These are phyloP conservation scores for Eucalyptus cladocalyx DNA, from an alignment of 345 rosid genomes.

Conservation along the genomic window DNA sequence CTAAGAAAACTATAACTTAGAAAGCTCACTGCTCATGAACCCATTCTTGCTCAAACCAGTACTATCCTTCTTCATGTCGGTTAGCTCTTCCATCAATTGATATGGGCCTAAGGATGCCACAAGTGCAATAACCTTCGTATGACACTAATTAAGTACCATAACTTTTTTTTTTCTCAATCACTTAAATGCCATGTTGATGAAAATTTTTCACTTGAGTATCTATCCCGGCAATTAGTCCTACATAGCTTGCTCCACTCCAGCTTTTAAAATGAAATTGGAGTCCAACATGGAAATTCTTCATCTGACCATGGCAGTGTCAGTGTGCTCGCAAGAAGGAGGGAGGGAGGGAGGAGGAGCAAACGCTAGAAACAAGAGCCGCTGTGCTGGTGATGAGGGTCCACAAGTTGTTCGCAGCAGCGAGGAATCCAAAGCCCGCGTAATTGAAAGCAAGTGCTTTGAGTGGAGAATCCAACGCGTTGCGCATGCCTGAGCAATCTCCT, in stretches of 20 bases:
- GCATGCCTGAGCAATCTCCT: background rate
- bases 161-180: accelerated
- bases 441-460: slow-evolving; percentile 31
- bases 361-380: background rate
- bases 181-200: accelerated
- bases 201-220: accelerated
- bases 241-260: accelerated
- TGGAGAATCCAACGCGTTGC: slow-evolving; percentile 12
- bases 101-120: accelerated
- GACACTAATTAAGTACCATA: accelerated
- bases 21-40: background rate
- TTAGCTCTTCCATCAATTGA: background rate
- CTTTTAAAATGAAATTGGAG: background rate
- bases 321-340: background rate
- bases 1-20: background rate
- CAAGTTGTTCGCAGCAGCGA: slow-evolving; percentile 24
- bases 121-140: background rate
- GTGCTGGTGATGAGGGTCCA: slow-evolving; percentile 58
- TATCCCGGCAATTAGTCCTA: accelerated
- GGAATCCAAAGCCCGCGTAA: slow-evolving; percentile 23
- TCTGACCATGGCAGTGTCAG: background rate
- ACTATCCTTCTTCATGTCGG: background rate
- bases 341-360: background rate
- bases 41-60: background rate
- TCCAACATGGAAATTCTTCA: background rate